Evolutionary conservation across 1,284 basidiomycete species (phyloP).

Genomic region (Bjerkandera adusta): DNA sequence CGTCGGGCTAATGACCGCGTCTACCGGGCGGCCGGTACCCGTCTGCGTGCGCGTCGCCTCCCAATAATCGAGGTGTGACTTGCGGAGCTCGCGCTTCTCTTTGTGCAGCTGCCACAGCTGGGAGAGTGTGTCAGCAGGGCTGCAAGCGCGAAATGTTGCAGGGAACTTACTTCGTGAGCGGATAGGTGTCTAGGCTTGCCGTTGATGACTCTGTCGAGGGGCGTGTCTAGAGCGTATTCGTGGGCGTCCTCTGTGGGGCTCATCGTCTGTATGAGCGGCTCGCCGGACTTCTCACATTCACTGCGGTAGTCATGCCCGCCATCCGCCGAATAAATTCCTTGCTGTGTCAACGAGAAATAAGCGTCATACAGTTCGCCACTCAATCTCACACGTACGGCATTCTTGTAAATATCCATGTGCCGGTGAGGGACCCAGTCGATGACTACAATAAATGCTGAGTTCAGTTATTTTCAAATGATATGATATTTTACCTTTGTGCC

Average conservation of each 20-base stretch:
- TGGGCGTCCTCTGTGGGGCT: slow-evolving; percentile 28
- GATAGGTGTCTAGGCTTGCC: slow-evolving; percentile 26
- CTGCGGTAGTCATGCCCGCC: slow-evolving; percentile 27
- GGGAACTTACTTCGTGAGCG: slow-evolving; percentile 27
- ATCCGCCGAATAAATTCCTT: slow-evolving; percentile 33
- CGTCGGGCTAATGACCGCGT: slow-evolving; percentile 40
- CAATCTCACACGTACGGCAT: slow-evolving; percentile 35
- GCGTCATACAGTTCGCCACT: neutral
- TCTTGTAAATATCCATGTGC: slow-evolving; percentile 51
- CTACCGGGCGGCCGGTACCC: slow-evolving; percentile 46
- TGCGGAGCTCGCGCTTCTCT: slow-evolving; percentile 35
- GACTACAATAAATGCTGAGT: slow-evolving; percentile 33
- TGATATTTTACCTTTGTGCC: slow-evolving; percentile 40
- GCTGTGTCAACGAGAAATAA: slow-evolving; percentile 18
- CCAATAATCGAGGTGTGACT: slow-evolving; percentile 47
- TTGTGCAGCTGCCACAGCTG: slow-evolving; percentile 46
- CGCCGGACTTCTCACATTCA: slow-evolving; percentile 30
- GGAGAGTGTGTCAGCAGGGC: slow-evolving; percentile 8
- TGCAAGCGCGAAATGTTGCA: neutral
- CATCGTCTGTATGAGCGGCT: slow-evolving; percentile 32
- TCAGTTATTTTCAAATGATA: neutral
- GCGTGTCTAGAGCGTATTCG: slow-evolving; percentile 28
- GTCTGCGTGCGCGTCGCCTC: slow-evolving; percentile 37
- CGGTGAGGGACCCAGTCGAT: slow-evolving; percentile 56
- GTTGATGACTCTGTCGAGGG: slow-evolving; percentile 23